Base-by-base conservation (phyloP, 2,329 filamentous ascomycete species). In the Penicillium sp. region DNA sequence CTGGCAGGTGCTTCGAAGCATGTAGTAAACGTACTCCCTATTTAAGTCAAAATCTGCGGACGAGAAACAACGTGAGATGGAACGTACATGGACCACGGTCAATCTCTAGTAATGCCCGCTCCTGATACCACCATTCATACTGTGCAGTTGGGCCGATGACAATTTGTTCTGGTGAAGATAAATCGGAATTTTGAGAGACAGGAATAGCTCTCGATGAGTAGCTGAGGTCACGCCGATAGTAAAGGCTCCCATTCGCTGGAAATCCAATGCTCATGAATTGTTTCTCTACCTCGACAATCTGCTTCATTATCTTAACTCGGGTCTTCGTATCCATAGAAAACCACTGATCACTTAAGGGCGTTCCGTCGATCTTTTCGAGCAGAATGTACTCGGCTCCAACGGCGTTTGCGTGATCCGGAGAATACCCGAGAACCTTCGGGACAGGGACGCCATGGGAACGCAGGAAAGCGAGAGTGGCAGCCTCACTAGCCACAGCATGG, bases 331-430 rank as follows among this genome's bases (percentile, higher is more conserved):
- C 50, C 54, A 66, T 63, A 7, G 58, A 51, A 41, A 65, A 70
- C 72, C 71, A 75, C 25, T 61, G 57, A 31, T 68, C 64, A 25
- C 68, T 69, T n/a, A 74, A 54, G 10, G 66, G 63, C 9, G 25
- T 59, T 16, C 74, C 74, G 23, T 59, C 59, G 23, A 72, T 35
- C 35, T 64, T 66, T 55, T 74, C 73, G 57, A 76, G 67, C 6
- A 77, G 61, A 21, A 77, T 62, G 29, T 73, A 76, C 62, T 76
- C 73, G 3, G 69, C 67, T 0, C 72, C 69, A 50, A 73, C 72
- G 51, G 68, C 23, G 48, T 77, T 76, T 16, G 66, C 59, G 3
- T 50, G 51, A 27, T 66, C 68, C 32, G 68, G 41, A 9, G 68
- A 72, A 59, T 74, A 75, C 21, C 59, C 56, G 47, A 70, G 68